These are phyloP conservation scores for Hyphochytrium catenoides DNA, from an alignment of 352 stramenopile genomes.

Conservation along the genomic window DNA sequence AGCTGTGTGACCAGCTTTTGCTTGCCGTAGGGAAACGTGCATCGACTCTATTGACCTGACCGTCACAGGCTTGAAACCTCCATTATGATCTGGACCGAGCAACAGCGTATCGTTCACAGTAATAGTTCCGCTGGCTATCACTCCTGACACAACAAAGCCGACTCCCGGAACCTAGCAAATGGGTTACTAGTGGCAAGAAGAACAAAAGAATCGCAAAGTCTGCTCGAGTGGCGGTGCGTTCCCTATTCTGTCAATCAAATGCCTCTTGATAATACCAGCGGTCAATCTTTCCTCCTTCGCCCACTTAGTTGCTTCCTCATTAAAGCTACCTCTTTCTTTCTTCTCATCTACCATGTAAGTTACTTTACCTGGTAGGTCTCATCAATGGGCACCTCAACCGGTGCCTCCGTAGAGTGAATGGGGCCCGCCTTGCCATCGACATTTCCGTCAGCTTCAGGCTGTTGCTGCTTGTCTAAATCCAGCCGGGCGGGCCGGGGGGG, in stretches of 20 bases:
- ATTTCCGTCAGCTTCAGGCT: neutral
- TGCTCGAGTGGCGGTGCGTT: too few relatives aligned
- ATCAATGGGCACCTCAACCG: constrained; percentile 61
- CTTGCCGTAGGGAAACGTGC: constrained; percentile 65
- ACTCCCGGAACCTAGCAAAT: constrained; percentile 74
- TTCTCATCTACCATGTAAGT: too few relatives aligned
- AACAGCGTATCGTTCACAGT: constrained; percentile 59
- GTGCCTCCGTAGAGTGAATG: neutral
- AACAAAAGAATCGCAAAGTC: too few relatives aligned
- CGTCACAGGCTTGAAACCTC: constrained; percentile 53
- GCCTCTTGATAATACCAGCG: too few relatives aligned
- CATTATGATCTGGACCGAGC: constrained; percentile 66
- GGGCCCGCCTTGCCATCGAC: constrained; percentile 1
- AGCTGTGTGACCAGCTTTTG: constrained; percentile 51
- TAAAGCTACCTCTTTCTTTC: too few relatives aligned
- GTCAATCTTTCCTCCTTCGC: too few relatives aligned
- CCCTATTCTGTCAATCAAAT: too few relatives aligned
- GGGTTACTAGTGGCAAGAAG: too few relatives aligned
- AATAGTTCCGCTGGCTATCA: constrained; percentile 71
- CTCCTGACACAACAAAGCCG: constrained; percentile 76
- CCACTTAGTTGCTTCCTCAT: too few relatives aligned
- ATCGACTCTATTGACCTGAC: constrained; percentile 67
- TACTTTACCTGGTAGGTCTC: constrained; percentile 63
- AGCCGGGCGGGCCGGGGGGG: constrained; percentile 13
- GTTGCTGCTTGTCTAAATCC: constrained; percentile 8